phyloP scores from a whole-genome alignment of 192 early-diverging fungal genomes.

The Diversispora epigaea region DNA sequence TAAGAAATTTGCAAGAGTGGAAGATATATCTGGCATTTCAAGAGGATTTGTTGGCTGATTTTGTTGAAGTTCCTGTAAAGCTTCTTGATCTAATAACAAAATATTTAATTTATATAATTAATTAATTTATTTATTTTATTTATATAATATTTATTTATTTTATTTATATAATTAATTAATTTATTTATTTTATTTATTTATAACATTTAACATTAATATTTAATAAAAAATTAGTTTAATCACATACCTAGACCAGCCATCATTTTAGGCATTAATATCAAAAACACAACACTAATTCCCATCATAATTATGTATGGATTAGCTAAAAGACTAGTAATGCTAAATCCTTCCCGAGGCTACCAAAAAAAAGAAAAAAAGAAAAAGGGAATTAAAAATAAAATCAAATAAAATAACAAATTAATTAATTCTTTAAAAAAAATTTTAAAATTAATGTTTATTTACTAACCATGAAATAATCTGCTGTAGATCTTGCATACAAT shows the following conservation, averaged over 20 bases:
- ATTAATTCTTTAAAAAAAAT: neutral
- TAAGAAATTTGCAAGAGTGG: conserved; percentile 40
- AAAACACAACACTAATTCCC: conserved; percentile 52
- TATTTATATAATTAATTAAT: no score
- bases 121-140: neutral
- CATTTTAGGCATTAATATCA: conserved; percentile 59
- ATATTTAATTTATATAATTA: neutral
- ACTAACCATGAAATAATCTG: conserved; percentile 55
- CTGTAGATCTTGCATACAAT: conserved; percentile 41
- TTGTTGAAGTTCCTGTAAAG: conserved; percentile 48
- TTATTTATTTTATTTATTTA: no score
- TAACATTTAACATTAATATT: no score
- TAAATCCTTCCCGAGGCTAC: conserved; percentile 59
- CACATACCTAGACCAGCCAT: conserved; percentile 52
- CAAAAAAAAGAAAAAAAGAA: no score
- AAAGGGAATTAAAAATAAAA: neutral
- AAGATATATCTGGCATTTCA: conserved; percentile 47
- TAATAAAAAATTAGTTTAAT: no score
- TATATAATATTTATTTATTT: neutral
- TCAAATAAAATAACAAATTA: neutral
- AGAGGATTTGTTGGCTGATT: conserved; percentile 49
- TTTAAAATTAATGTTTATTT: no score
- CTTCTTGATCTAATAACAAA: conserved; percentile 48
- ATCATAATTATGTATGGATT: conserved; percentile 65
- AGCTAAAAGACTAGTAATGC: conserved; percentile 49